These are phyloP conservation scores for Chenopodium album DNA, from an alignment of 148 eudicot species.

Conservation along the genomic window DNA sequence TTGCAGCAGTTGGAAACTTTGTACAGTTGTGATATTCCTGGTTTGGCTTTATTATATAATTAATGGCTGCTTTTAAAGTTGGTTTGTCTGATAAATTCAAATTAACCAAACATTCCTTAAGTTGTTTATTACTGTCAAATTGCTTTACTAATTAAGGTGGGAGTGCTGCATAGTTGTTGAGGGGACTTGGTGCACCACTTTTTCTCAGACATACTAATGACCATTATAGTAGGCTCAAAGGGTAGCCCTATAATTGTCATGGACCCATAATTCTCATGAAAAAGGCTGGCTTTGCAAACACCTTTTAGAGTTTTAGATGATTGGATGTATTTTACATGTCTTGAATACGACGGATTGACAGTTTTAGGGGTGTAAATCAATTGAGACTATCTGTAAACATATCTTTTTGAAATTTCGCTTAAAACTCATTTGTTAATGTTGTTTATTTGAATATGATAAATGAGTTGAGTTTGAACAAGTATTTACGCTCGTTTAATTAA, in stretches of 20 bases:
- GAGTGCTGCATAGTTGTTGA: slow-evolving; percentile 8
- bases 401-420: no score
- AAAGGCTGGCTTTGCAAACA: neutral
- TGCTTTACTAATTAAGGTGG: slow-evolving; percentile 8
- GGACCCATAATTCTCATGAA: slow-evolving; percentile 8
- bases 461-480: no score
- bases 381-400: no score
- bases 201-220: slow-evolving; percentile 26
- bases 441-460: no score
- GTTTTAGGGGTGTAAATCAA: neutral
- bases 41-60: slow-evolving; percentile 19
- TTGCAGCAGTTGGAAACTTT: slow-evolving; percentile 29
- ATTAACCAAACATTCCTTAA: slow-evolving; percentile 7
- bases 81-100: slow-evolving; percentile 5
- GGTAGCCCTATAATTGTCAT: slow-evolving; percentile 2
- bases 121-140: neutral
- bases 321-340: neutral
- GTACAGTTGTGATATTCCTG: slow-evolving; percentile 27
- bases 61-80: slow-evolving; percentile 9
- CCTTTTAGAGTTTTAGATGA: neutral
- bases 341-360: neutral
- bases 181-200: slow-evolving; percentile 16
- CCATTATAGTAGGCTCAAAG: slow-evolving; percentile 11
- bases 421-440: no score
- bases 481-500: no score